Percentiles rank a stretch among this genome's conserved stretches.
phyloP scores from a whole-genome alignment of 495 filamentous ascomycete species.

The Eremomyces bilateralis region DNA sequence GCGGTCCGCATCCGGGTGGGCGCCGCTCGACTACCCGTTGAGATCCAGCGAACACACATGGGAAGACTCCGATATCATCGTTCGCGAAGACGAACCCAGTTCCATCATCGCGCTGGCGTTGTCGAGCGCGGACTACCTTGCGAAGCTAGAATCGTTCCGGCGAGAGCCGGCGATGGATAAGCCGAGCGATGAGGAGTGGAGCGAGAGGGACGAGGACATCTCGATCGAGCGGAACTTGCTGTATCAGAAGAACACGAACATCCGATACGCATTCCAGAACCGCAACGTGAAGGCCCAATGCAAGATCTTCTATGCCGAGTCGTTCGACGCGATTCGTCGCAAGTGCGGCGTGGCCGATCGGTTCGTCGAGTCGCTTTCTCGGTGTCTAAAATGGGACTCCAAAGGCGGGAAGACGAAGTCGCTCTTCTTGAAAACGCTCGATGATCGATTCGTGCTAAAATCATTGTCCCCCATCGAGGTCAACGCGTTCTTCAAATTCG shows the following conservation, averaged over 20 bases:
- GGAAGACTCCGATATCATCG: slow-evolving; percentile 91
- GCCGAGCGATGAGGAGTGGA: neutral
- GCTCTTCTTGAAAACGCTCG: slow-evolving; percentile 91
- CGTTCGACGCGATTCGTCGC: slow-evolving; percentile 83
- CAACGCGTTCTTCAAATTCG: slow-evolving; percentile 80
- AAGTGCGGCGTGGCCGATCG: slow-evolving; percentile 86
- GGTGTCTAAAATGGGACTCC: slow-evolving; percentile 94
- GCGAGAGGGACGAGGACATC: slow-evolving; percentile 11
- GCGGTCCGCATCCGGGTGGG: slow-evolving; percentile 87
- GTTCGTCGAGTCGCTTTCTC: slow-evolving; percentile 82
- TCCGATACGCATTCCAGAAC: slow-evolving; percentile 84
- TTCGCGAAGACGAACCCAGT: slow-evolving; percentile 92
- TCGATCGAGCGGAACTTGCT: slow-evolving; percentile 32
- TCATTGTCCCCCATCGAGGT: slow-evolving; percentile 79
- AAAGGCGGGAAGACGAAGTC: slow-evolving; percentile 97
- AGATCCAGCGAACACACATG: slow-evolving; percentile 82
- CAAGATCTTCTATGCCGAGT: slow-evolving; percentile 94
- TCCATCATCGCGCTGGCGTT: slow-evolving; percentile 87
- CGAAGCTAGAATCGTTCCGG: slow-evolving; percentile 54
- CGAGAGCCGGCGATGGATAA: slow-evolving; percentile 18
- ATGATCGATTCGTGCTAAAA: slow-evolving; percentile 84
- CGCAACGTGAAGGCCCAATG: slow-evolving; percentile 85
- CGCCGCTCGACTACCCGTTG: slow-evolving; percentile 81
- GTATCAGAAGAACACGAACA: slow-evolving; percentile 65
- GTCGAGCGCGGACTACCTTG: slow-evolving; percentile 61